Evolutionary conservation across 1,284 basidiomycete genomes (phyloP).

Genomic region (Chondrostereum purpureum): DNA sequence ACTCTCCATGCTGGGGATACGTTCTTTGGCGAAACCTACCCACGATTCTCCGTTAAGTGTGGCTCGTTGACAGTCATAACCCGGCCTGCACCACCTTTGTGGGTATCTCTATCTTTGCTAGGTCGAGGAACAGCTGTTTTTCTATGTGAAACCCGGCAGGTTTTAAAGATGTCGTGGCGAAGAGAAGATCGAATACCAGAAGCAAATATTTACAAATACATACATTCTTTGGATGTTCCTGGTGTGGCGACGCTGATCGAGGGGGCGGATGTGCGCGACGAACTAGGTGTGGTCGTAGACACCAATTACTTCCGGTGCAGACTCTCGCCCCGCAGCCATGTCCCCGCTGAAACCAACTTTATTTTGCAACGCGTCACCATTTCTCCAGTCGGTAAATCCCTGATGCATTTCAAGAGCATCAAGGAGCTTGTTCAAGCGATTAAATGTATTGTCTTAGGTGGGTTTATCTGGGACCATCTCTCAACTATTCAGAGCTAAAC

Average conservation of each 20-base stretch:
- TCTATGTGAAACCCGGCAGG: background rate
- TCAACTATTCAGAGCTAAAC: too few species aligned
- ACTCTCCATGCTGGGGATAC: background rate
- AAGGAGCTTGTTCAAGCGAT: too few species aligned
- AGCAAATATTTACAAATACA: background rate
- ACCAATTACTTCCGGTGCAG: background rate
- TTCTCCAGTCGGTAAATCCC: background rate
- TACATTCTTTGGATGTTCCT: background rate
- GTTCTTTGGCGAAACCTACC: background rate
- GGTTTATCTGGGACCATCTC: too few species aligned
- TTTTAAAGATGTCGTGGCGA: background rate
- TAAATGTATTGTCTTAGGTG: too few species aligned
- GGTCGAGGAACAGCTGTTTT: background rate
- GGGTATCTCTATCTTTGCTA: background rate
- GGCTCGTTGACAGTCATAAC: background rate
- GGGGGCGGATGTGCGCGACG: background rate
- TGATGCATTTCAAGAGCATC: too few species aligned
- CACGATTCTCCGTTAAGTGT: background rate
- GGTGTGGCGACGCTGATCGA: background rate
- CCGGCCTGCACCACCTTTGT: background rate
- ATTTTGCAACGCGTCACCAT: background rate
- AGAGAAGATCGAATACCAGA: background rate
- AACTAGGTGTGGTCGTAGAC: background rate
- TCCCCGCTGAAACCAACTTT: background rate
- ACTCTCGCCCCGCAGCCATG: background rate